Percentiles rank a stretch among this genome's conserved stretches.
Conservation (phyloP, 2,329 filamentous ascomycete genomes). For the Neurospora sp. region DNA sequence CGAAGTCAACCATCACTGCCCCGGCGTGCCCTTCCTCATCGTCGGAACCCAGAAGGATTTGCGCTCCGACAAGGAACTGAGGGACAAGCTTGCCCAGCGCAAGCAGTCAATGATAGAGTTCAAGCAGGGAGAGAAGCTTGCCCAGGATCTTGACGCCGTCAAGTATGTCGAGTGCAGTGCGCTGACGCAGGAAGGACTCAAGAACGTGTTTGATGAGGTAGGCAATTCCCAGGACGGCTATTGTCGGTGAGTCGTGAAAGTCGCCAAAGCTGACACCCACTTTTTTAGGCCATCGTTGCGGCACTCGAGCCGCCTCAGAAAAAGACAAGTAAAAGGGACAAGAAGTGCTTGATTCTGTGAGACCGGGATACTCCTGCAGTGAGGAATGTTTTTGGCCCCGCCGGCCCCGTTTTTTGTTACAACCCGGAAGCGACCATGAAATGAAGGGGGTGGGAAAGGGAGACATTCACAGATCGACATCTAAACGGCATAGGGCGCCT, state of each 20-base stretch:
- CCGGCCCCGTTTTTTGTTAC: background rate
- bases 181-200: conserved; percentile 94
- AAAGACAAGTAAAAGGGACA: conserved; percentile 56
- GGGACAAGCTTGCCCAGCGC: conserved; percentile 64
- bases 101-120: conserved; percentile 76
- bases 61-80: conserved; percentile 75
- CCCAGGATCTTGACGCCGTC: conserved; percentile 91
- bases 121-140: conserved; percentile 74
- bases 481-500: background rate
- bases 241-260: background rate
- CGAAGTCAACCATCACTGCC: conserved; percentile 97
- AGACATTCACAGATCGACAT: background rate
- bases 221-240: conserved; percentile 17
- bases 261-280: conserved; percentile 11
- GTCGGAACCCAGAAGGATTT: conserved; percentile 97
- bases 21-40: conserved; percentile 93
- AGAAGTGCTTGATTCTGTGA: conserved; percentile 64
- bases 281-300: conserved; percentile 76
- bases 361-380: background rate
- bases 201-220: conserved; percentile 99
- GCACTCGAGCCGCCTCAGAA: conserved; percentile 79
- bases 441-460: background rate
- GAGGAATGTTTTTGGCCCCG: background rate
- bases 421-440: background rate
- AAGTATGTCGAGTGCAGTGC: conserved; percentile 99